These are phyloP conservation scores for Exophiala bonariae DNA, from an alignment of 2,329 filamentous ascomycete species.

Conservation along the genomic window DNA sequence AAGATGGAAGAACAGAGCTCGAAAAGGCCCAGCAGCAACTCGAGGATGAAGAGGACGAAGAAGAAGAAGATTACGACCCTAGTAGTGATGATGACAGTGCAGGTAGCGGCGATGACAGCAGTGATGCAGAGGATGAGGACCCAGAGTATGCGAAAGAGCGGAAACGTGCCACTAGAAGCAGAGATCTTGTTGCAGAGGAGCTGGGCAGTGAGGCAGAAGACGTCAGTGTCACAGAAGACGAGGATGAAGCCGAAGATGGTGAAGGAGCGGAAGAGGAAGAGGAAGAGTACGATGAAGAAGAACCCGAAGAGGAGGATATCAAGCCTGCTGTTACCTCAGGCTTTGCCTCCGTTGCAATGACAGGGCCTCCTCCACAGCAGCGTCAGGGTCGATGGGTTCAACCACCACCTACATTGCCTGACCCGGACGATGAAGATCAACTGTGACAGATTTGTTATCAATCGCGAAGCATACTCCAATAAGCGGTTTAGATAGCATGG, in stretches of 20 bases:
- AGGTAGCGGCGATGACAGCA: constrained; percentile 43
- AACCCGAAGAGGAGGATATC: neutral
- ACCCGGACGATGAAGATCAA: constrained; percentile 17
- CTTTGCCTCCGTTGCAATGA: neutral
- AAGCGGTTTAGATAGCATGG: no score
- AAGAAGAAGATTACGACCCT: constrained; percentile 53
- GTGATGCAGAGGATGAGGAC: constrained; percentile 41
- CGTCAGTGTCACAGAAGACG: constrained; percentile 29
- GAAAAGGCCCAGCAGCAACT: constrained; percentile 58
- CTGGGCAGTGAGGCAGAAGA: constrained; percentile 47
- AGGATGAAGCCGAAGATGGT: constrained; percentile 19
- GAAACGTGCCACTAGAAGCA: constrained; percentile 33
- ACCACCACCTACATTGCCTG: neutral
- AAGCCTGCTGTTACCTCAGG: neutral
- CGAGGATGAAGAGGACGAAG: constrained; percentile 43
- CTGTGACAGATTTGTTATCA: constrained; percentile 5
- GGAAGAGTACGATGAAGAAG: constrained; percentile 10
- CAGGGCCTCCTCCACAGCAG: neutral
- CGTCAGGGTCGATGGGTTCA: neutral
- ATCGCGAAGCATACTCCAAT: no score
- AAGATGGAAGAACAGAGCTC: constrained; percentile 57
- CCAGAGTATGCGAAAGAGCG: constrained; percentile 29
- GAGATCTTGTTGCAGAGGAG: constrained; percentile 42
- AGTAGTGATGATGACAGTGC: constrained; percentile 51
- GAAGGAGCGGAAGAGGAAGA: constrained; percentile 17